phyloP scores from a whole-genome alignment of 2,329 filamentous ascomycete species.

The Botryosphaeria agaves region DNA sequence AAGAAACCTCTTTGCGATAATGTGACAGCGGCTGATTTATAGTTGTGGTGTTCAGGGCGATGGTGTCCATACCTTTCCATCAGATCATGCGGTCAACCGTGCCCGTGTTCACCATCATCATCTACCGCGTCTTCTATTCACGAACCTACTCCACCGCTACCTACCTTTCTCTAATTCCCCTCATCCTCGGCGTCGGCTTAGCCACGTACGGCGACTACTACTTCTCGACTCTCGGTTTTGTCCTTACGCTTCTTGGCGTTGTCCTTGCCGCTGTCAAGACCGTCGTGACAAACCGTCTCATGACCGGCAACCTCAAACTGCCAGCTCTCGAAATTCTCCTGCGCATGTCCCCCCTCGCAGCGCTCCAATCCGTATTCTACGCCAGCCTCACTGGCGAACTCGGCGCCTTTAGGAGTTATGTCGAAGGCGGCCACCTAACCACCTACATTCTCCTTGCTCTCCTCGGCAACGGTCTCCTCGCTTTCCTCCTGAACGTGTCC shows the following conservation, averaged over 20 bases:
- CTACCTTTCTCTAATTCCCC: slow-evolving; percentile 42
- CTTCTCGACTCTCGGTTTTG: slow-evolving; percentile 35
- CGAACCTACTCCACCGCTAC: slow-evolving; percentile 38
- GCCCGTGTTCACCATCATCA: slow-evolving; percentile 43
- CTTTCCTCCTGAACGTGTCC: slow-evolving; percentile 18
- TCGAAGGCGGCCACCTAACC: slow-evolving; percentile 8
- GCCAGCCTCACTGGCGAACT: slow-evolving; percentile 35
- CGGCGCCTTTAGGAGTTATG: slow-evolving; percentile 6
- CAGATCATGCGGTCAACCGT: slow-evolving; percentile 45
- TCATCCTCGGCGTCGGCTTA: slow-evolving; percentile 41
- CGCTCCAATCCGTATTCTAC: slow-evolving; percentile 35
- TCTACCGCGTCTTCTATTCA: slow-evolving; percentile 39
- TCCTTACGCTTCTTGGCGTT: slow-evolving; percentile 20
- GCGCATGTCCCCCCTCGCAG: slow-evolving; percentile 44
- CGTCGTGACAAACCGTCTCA: slow-evolving; percentile 45
- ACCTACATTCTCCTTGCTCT: slow-evolving; percentile 9
- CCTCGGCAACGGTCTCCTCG: slow-evolving; percentile 15
- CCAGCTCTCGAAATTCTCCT: slow-evolving; percentile 43
- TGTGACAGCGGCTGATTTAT: background rate
- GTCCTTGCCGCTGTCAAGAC: slow-evolving; percentile 32
- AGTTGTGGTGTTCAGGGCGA: slow-evolving; percentile 4
- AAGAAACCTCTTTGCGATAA: slow-evolving; percentile 13
- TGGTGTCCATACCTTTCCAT: slow-evolving; percentile 49
- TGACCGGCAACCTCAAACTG: slow-evolving; percentile 41
- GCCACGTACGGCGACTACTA: slow-evolving; percentile 46